phyloP scores from a whole-genome alignment of 2,329 filamentous ascomycete genomes.

The Alternaria burnsii region DNA sequence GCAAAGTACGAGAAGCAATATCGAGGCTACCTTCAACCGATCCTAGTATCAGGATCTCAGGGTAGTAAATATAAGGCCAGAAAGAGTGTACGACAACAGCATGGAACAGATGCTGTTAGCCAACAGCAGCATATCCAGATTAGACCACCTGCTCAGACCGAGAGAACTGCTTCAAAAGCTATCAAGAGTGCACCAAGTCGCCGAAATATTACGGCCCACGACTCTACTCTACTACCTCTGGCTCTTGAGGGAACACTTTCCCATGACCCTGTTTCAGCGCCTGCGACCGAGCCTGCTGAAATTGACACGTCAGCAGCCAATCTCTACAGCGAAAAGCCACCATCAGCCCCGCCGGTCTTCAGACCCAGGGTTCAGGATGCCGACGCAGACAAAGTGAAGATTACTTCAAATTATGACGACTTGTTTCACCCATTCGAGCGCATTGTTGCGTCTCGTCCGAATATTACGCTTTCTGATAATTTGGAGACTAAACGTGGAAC shows the following conservation, averaged over 20 bases:
- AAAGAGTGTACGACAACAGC: neutral
- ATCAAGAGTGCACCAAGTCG: neutral
- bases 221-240: neutral
- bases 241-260: neutral
- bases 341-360: neutral
- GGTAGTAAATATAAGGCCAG: neutral
- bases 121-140: neutral
- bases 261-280: neutral
- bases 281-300: neutral
- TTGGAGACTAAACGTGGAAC: slow-evolving; percentile 6
- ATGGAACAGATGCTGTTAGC: neutral
- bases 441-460: neutral
- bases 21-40: neutral
- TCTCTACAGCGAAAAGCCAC: neutral
- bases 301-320: neutral
- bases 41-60: neutral
- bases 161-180: neutral
- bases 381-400: neutral
- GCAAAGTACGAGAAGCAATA: slow-evolving; percentile 7
- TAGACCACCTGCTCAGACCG: neutral
- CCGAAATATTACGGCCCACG: neutral
- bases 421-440: slow-evolving; percentile 16
- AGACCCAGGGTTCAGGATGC: neutral
- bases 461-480: neutral
- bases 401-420: neutral